A percentile compares a stretch with the other conserved stretches of the same genome.
phyloP scores from a whole-genome alignment of 2,329 filamentous ascomycete genomes.

The Arthrobotrys pseudoclavata region DNA sequence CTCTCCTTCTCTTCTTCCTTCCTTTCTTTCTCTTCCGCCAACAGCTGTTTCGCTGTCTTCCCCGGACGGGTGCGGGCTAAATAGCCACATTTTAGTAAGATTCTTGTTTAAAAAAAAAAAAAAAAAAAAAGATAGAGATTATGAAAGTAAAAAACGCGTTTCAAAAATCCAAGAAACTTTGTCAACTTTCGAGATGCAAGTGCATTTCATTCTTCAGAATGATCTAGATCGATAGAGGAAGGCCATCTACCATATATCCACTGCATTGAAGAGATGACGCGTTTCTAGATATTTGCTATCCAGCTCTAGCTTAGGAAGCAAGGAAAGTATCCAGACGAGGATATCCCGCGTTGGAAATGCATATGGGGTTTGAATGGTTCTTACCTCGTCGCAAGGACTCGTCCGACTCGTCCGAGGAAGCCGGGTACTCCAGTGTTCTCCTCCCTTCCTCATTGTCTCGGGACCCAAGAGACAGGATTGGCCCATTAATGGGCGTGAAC shows the following conservation, averaged over 20 bases:
- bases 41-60: constrained; percentile 2
- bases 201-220: neutral
- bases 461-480: constrained; percentile 38
- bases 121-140: no score
- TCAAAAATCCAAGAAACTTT: neutral
- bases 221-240: neutral
- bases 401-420: constrained; percentile 31
- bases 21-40: constrained; percentile 8
- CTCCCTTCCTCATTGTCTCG: constrained; percentile 20
- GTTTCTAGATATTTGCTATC: neutral
- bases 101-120: no score
- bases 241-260: neutral
- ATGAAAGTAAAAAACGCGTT: neutral
- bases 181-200: neutral
- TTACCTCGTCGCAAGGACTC: constrained; percentile 34
- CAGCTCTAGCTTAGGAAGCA: neutral
- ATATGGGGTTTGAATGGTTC: constrained; percentile 4
- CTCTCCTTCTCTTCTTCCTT: constrained; percentile 3
- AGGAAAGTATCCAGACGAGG: neutral
- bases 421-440: constrained; percentile 21
- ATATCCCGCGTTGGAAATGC: neutral
- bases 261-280: neutral
- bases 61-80: constrained; percentile 25
- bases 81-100: neutral
- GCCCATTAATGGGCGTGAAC: constrained; percentile 47